Conservation (phyloP, 2,329 filamentous ascomycete genomes). For the Penicillium palitans region DNA sequence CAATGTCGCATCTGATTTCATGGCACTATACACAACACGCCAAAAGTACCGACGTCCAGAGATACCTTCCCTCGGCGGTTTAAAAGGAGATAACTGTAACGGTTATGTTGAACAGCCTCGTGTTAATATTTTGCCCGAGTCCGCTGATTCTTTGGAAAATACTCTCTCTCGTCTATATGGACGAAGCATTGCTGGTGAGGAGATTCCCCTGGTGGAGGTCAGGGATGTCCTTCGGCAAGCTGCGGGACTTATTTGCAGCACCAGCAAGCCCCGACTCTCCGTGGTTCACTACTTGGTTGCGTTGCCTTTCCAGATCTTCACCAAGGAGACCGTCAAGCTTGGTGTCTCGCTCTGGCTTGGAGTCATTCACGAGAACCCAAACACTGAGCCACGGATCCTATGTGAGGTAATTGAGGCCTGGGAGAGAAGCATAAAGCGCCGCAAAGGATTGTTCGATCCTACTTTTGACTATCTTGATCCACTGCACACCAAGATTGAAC, state of each 20-base stretch:
- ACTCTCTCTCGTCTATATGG: slow-evolving; percentile 71
- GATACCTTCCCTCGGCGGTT: slow-evolving; percentile 46
- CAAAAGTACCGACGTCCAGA: slow-evolving; percentile 94
- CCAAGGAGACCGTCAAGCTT: slow-evolving; percentile 91
- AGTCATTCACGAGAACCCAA: slow-evolving; percentile 92
- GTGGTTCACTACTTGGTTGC: slow-evolving; percentile 85
- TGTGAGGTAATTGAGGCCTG: slow-evolving; percentile 87
- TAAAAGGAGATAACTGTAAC: slow-evolving; percentile 8
- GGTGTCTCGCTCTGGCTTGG: slow-evolving; percentile 96
- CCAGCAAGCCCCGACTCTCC: slow-evolving; percentile 70
- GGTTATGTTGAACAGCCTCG: slow-evolving; percentile 5
- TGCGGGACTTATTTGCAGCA: slow-evolving; percentile 80
- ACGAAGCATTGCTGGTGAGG: slow-evolving; percentile 67
- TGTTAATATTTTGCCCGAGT: slow-evolving; percentile 16
- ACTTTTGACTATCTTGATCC: slow-evolving; percentile 75
- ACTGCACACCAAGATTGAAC: slow-evolving; percentile 88
- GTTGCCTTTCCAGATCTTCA: slow-evolving; percentile 91
- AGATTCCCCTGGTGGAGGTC: slow-evolving; percentile 71
- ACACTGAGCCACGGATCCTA: slow-evolving; percentile 80
- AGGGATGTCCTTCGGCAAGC: slow-evolving; percentile 80
- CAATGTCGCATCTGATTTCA: slow-evolving; percentile 92
- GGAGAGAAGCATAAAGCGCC: slow-evolving; percentile 77
- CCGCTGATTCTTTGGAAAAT: slow-evolving; percentile 51
- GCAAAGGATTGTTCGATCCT: slow-evolving; percentile 77
- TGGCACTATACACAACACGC: slow-evolving; percentile 94